Conservation (phyloP, 768 basidiomycete species). For the Hypholoma fasciculare region DNA sequence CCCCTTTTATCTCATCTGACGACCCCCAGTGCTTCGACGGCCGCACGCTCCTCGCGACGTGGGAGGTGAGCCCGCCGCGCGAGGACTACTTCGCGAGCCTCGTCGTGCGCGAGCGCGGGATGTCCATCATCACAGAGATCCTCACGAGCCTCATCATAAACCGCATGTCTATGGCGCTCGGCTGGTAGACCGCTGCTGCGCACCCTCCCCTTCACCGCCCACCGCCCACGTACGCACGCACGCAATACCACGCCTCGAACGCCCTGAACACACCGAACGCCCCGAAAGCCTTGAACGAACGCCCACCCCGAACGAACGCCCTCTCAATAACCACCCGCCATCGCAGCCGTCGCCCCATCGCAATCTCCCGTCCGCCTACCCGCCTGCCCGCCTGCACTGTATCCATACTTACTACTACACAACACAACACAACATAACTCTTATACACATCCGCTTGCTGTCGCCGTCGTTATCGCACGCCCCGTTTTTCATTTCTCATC, state of each 20-base stretch:
- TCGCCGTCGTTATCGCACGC: not conserved
- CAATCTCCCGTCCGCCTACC: not conserved
- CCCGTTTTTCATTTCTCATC: not conserved
- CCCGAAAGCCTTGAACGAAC: no score
- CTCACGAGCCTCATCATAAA: conserved; percentile 74
- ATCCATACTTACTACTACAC: not conserved
- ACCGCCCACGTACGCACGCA: no score
- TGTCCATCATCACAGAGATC: conserved; percentile 73
- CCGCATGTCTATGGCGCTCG: conserved; percentile 62
- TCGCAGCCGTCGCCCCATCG: not conserved
- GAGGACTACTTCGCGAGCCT: conserved; percentile 61
- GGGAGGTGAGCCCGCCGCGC: conserved; percentile 61
- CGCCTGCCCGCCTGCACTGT: not conserved
- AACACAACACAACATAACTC: not conserved
- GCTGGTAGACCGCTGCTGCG: conserved; percentile 39
- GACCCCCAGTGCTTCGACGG: conserved; percentile 76
- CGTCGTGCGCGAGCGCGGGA: conserved; percentile 55
- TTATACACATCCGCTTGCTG: not conserved
- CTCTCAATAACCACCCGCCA: not conserved
- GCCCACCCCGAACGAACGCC: not conserved
- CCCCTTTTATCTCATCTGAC: no score
- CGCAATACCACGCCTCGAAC: not conserved
- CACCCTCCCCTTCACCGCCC: not conserved
- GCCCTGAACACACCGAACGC: not conserved
- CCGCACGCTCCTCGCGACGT: conserved; percentile 60